phyloP scores from a whole-genome alignment of 805 yeast species.

The Myxozyma udenii region DNA sequence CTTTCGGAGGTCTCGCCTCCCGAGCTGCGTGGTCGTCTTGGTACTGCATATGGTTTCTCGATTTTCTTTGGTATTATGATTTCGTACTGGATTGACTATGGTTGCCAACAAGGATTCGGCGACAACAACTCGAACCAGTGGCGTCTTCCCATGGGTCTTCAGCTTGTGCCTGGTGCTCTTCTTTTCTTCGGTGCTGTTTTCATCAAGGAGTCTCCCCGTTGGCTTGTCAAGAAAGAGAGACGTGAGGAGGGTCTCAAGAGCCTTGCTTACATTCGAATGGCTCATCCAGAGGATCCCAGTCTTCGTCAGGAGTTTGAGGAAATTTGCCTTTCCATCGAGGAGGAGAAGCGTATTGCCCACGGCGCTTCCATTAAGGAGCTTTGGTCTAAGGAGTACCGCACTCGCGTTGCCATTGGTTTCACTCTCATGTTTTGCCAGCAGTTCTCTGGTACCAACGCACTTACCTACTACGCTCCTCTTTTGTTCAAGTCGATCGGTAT shows the following conservation, averaged over 20 bases:
- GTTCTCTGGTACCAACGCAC: conserved; percentile 46
- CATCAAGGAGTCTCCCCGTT: conserved; percentile 69
- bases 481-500: conserved; percentile 49
- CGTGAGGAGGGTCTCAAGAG: conserved; percentile 53
- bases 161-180: conserved; percentile 29
- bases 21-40: conserved; percentile 50
- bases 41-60: conserved; percentile 52
- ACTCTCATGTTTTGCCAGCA: conserved; percentile 30
- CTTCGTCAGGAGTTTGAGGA: conserved; percentile 42
- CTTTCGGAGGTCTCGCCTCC: conserved; percentile 49
- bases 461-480: conserved; percentile 48
- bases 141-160: conserved; percentile 41
- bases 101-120: conserved; percentile 45
- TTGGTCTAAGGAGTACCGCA: conserved; percentile 10
- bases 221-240: conserved; percentile 54
- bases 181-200: conserved; percentile 50
- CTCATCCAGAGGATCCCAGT: conserved; percentile 43
- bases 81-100: conserved; percentile 53
- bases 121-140: conserved; percentile 48
- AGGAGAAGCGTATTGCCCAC: conserved; percentile 15
- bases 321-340: conserved; percentile 18
- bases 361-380: conserved; percentile 20
- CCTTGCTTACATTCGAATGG: conserved; percentile 42
- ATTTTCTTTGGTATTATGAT: conserved; percentile 51
- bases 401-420: conserved; percentile 20